Conservation (phyloP, 257 asterid species). For the Nicotiana attenuata region DNA sequence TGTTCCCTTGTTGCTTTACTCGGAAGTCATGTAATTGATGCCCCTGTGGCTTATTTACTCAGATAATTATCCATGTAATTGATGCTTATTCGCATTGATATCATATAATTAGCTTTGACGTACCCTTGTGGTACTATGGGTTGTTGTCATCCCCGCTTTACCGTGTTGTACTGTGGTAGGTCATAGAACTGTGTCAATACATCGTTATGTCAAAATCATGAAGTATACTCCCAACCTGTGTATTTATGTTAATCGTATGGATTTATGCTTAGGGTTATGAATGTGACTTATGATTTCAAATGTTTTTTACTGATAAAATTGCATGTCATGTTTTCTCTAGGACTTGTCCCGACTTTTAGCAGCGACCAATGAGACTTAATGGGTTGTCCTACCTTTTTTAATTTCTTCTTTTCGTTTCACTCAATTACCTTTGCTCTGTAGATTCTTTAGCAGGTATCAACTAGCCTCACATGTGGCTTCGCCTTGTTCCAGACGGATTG, state of each 20-base stretch:
- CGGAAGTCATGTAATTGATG: not conserved
- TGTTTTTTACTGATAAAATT: too few relatives aligned
- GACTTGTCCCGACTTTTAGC: not conserved
- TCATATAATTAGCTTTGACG: not conserved
- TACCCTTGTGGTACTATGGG: not conserved
- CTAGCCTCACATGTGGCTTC: not conserved
- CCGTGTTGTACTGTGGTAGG: too few relatives aligned
- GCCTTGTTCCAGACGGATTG: not conserved
- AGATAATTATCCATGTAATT: not conserved
- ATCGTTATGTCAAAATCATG: not conserved
- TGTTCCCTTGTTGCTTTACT: not conserved
- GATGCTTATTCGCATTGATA: not conserved
- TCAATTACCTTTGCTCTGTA: not conserved
- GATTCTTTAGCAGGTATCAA: not conserved
- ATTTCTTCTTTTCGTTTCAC: not conserved
- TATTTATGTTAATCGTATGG: too few relatives aligned
- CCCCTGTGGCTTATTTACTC: not conserved
- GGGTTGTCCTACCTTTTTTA: not conserved
- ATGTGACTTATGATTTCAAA: not conserved
- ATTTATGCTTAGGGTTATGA: not conserved
- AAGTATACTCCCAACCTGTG: not conserved
- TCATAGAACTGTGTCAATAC: not conserved
- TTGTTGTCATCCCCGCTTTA: not conserved
- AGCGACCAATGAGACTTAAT: not conserved
- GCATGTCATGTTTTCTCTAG: not conserved